Evolutionary conservation across 1,284 basidiomycete species (phyloP), one percentile per base, ranked within the genome.

Genomic region (Trichosporon sp.): DNA sequence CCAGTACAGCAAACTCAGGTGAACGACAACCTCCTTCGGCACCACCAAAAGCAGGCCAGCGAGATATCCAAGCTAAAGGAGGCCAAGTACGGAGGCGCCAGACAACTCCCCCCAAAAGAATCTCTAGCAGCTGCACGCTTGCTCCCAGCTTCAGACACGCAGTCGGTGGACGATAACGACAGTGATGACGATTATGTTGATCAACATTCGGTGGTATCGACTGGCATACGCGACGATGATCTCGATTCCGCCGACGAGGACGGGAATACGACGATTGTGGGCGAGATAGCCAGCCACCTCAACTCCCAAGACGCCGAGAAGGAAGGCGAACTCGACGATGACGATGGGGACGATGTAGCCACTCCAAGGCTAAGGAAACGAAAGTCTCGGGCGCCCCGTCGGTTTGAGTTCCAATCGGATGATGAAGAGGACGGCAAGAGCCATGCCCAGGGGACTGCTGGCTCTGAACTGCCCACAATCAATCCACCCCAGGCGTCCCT

Each of bases 121-220:
- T 19, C 37, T n/a, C 66, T 69, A 16, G 51, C 76, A 21, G 66
- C 67, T 3, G 26, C 74, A 5, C 14, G 51, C 1, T 10, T 35
- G 14, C 21, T 14, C 0, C 31, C 63, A 2, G 21, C 19, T n/a
- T 71, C n/a, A 56, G 56, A 7, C 14, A 35, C 16, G 14, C 2
- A 65, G 6, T 14, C 11, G 21, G 59, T 31, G 2, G 76, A 75
- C 19, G 69, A 64, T 14, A 65, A 59, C 31, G 73, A 68, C n/a
- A 74, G 66, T n/a, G 76, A 78, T 6, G 77, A 79, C 37, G 76
- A 74, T 21, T 74, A 78, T 48, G 76, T 71, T 16, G 73, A 71
- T 14, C 68, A 26, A n/a, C 31, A 32, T 2, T 32, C 59, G 4
- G 14, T n/a, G 10, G 37, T 31, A 3, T 26, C 66, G 6, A 16